Evolutionary conservation across 1,284 basidiomycete species (phyloP).

Genomic region (Puccinia triticina): DNA sequence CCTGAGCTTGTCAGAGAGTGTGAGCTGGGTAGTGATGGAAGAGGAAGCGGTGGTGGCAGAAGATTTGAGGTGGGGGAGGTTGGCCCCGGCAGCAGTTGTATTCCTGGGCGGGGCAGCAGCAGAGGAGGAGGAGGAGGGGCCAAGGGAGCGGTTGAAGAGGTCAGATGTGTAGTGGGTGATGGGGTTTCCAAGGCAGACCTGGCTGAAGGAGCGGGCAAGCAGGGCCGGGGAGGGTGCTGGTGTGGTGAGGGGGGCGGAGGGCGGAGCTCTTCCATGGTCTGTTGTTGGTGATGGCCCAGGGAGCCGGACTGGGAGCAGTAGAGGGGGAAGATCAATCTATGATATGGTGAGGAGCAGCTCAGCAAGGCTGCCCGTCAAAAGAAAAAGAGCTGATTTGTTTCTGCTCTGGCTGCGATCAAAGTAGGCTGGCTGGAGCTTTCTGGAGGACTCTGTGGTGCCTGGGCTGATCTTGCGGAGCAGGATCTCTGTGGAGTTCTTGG

Average conservation of each 20-base stretch:
- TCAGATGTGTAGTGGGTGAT: background rate
- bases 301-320: constrained; percentile 33
- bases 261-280: background rate
- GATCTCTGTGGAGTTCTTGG: background rate
- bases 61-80: background rate
- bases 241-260: background rate
- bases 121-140: background rate
- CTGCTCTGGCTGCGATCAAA: background rate
- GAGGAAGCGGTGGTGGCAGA: background rate
- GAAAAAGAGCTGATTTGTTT: background rate
- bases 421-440: background rate
- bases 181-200: background rate
- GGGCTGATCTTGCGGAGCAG: background rate
- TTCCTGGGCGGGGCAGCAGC: background rate
- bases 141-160: background rate
- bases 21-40: background rate
- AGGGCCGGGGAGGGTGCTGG: background rate
- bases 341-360: no score
- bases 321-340: background rate
- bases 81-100: background rate
- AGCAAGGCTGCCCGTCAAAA: background rate
- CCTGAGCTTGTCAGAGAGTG: background rate
- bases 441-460: background rate
- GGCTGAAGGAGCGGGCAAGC: background rate
- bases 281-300: background rate